Evolutionary conservation across 352 stramenopile species (phyloP), one percentile per base, ranked within the genome.

Genomic region (Globisporangium okanoganense): DNA sequence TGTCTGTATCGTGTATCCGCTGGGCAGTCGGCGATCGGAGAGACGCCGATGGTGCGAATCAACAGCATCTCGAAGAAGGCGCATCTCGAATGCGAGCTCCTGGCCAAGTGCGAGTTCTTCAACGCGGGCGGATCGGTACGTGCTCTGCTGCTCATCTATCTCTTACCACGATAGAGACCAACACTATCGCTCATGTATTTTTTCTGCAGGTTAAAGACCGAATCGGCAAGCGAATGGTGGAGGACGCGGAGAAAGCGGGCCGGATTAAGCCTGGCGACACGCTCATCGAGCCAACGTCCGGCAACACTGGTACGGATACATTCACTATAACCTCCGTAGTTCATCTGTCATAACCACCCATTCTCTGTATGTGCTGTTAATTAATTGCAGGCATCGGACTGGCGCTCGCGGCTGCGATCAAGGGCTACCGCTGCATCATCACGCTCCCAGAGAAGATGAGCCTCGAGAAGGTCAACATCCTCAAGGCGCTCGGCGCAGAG

Each of bases 401-500:
- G 40, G 97, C 97, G 29, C 89, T 99, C 64, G 95, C 97, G 3
- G 96, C 96, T 40, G 96, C 96, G 33, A 90, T 96, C 67, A 98
- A 98, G 71, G 97, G 97, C 58, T 99, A 99, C 82, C 78, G 89
- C 41, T 94, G 94, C 67, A 97, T 97, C 72, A 96, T 98, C 60
- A 97, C 86, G 43, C 65, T 97, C 18, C 87, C 92, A 0, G 94
- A 98, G 76, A 98, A 98, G 78, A 99, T 99, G 96, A 97, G 87
- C 33, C 88, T 98, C 59, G 96, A 99, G 76, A 97, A 98, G 65
- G 92, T 98, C 24, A 90, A 98, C 63, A 82, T 99, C 29, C 79
- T 99, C 25, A 98, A 98, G 72, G 95, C 96, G 13, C 79, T 99
- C 20, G 96, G 96, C 18, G 94, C 94, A 7, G 91, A 98, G 72